Evolutionary conservation across 495 filamentous ascomycete genomes (phyloP).

Genomic region (Tetracladium marchalianum): DNA sequence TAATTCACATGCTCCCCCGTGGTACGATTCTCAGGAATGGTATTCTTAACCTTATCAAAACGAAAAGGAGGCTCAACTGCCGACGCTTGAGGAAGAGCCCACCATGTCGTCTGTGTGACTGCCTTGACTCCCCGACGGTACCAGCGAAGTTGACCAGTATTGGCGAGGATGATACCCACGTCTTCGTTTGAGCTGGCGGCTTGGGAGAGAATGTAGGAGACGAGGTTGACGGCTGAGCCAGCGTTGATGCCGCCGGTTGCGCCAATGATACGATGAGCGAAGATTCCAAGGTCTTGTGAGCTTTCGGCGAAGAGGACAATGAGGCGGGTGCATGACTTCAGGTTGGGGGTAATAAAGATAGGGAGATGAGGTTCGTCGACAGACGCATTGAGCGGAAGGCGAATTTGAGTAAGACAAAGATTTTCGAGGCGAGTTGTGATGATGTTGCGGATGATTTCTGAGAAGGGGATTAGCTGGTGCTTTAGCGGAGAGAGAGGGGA

Average conservation of each 20-base stretch:
- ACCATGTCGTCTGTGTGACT: conserved; percentile 44
- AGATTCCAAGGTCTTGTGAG: conserved; percentile 61
- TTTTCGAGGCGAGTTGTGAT: conserved; percentile 49
- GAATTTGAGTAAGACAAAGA: conserved; percentile 43
- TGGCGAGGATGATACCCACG: conserved; percentile 56
- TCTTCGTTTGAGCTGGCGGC: conserved; percentile 21
- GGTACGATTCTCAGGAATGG: conserved; percentile 41
- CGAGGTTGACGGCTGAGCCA: conserved; percentile 55
- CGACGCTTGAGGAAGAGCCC: conserved; percentile 40
- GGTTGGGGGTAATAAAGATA: conserved; percentile 51
- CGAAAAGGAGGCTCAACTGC: conserved; percentile 32
- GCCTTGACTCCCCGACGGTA: conserved; percentile 44
- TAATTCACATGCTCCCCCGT: conserved; percentile 46
- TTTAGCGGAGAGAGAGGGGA: not conserved
- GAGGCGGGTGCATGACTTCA: conserved; percentile 50
- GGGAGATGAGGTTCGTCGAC: conserved; percentile 47
- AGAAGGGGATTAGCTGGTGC: conserved; percentile 4
- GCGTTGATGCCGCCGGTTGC: conserved; percentile 47
- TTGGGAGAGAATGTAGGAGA: conserved; percentile 34
- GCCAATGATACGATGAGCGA: conserved; percentile 56
- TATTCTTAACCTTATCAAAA: conserved; percentile 38
- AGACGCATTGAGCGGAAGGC: conserved; percentile 43
- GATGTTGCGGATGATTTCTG: conserved; percentile 53
- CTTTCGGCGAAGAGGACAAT: conserved; percentile 67
- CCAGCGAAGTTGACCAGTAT: conserved; percentile 63